Conservation (phyloP, 441 rosid genomes). For the Pelargonium myrrhifolium region DNA sequence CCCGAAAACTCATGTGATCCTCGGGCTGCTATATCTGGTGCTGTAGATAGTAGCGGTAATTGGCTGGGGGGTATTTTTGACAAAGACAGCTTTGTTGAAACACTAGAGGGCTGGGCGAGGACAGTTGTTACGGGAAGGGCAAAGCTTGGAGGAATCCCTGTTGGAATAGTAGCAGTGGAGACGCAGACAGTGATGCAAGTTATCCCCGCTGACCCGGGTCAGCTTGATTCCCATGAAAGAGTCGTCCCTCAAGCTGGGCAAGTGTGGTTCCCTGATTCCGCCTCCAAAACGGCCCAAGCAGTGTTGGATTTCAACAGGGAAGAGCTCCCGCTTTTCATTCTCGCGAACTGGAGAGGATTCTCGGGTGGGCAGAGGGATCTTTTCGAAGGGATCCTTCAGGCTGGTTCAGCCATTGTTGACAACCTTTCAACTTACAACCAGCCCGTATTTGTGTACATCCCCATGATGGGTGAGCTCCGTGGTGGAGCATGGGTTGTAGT, state of each 20-base stretch:
- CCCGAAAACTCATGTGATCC: conserved; percentile 96
- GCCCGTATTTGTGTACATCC: conserved; percentile 97
- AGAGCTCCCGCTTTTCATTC: conserved; percentile 93
- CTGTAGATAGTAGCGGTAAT: conserved; percentile 52
- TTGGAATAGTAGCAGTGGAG: conserved; percentile 98
- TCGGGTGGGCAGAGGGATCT: conserved; percentile 99
- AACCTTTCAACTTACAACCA: conserved; percentile 92
- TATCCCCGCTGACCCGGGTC: conserved; percentile 99
- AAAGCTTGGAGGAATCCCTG: conserved; percentile 96
- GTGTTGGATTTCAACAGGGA: conserved; percentile 93
- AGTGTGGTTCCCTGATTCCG: conserved; percentile 99
- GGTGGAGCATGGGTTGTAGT: conserved; percentile 99
- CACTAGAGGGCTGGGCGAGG: conserved; percentile 98
- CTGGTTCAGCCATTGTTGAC: conserved; percentile 97
- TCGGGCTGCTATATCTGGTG: conserved; percentile 87
- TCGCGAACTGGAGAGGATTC: conserved; percentile 99
- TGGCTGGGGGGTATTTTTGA: conserved; percentile 99
- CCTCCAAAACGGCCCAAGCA: conserved; percentile 94
- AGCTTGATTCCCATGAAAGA: conserved; percentile 95
- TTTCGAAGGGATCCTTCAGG: conserved; percentile 99
- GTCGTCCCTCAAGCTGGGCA: conserved; percentile 99
- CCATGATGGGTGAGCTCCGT: conserved; percentile 98
- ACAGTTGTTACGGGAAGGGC: conserved; percentile 99
- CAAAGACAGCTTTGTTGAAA: conserved; percentile 87
- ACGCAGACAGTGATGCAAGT: conserved; percentile 98